Percentiles rank a stretch among this genome's conserved stretches.
These are phyloP conservation scores for Rosellinia necatrix DNA, from an alignment of 2,329 filamentous ascomycete genomes.

Conservation along the genomic window DNA sequence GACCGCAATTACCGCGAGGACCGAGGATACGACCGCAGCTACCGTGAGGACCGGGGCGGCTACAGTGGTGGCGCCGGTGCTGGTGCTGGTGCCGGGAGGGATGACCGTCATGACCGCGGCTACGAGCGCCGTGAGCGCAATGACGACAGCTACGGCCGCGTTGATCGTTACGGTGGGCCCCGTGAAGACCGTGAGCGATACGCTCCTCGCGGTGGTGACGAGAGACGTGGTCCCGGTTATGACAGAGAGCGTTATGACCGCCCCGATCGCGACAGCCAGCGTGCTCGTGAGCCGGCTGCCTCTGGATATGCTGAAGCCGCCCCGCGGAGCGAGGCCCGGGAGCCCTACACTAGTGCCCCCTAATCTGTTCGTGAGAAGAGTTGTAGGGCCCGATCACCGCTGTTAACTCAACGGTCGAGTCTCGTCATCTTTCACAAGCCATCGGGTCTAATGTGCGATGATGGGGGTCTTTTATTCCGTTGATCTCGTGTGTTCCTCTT, in stretches of 20 bases:
- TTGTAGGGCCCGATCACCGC: conserved; percentile 28
- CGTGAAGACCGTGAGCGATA: conserved; percentile 39
- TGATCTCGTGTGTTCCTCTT: conserved; percentile 35
- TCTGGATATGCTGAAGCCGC: conserved; percentile 48
- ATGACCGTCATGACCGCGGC: conserved; percentile 50
- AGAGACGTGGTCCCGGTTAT: conserved; percentile 32
- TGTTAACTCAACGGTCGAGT: conserved; percentile 36
- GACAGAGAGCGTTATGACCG: conserved; percentile 51
- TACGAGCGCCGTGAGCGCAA: conserved; percentile 56
- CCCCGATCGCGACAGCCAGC: conserved; percentile 47
- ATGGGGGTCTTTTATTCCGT: conserved; percentile 19
- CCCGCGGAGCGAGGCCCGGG: conserved; percentile 48
- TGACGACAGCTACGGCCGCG: conserved; percentile 35
- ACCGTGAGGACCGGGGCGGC: conserved; percentile 45
- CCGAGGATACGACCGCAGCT: conserved; percentile 46
- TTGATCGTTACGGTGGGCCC: conserved; percentile 38
- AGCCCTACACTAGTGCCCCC: conserved; percentile 49
- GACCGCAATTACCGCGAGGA: conserved; percentile 52
- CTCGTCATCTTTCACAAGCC: conserved; percentile 25
- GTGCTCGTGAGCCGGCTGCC: conserved; percentile 47
- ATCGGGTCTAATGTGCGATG: conserved; percentile 28
- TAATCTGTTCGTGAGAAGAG: conserved; percentile 29
- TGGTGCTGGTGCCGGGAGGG: conserved; percentile 26
- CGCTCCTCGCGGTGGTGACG: conserved; percentile 33
- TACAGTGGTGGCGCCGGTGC: conserved; percentile 33